Evolutionary conservation across 306 rosid species (phyloP).

Genomic region (Betula pendula): DNA sequence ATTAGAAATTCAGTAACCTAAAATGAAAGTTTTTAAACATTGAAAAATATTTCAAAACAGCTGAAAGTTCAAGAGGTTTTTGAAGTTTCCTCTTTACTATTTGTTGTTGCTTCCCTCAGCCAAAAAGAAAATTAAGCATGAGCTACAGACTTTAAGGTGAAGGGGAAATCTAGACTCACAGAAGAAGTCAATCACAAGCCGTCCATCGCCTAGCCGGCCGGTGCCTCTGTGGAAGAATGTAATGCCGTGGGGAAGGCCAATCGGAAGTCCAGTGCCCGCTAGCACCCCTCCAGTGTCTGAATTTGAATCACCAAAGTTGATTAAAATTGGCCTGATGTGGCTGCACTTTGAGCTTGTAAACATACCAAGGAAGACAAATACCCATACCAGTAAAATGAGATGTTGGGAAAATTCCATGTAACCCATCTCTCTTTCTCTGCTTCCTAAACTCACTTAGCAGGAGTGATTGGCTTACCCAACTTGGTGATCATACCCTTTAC

Average conservation of each 20-base stretch:
- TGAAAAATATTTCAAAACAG: too few relatives aligned
- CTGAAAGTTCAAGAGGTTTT: too few relatives aligned
- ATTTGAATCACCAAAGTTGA: slow-evolving; percentile 5
- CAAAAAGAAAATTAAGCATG: neutral
- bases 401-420: neutral
- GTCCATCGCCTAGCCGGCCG: slow-evolving; percentile 4
- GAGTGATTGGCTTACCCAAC: neutral
- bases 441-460: neutral
- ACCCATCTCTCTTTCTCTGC: neutral
- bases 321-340: neutral
- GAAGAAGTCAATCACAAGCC: neutral
- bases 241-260: slow-evolving; percentile 1
- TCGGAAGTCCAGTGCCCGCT: slow-evolving; percentile 3
- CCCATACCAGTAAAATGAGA: neutral
- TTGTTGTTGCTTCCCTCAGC: too few relatives aligned
- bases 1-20: too few relatives aligned
- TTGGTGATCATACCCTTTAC: neutral
- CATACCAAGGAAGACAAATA: neutral
- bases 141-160: neutral
- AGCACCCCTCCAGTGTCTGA: slow-evolving; percentile 7
- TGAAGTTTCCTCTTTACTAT: too few relatives aligned
- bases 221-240: neutral
- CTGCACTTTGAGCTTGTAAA: neutral
- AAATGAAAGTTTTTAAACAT: too few relatives aligned
- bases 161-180: neutral